Conservation (phyloP, 805 yeast genomes). For the Candida namnaoensis region DNA sequence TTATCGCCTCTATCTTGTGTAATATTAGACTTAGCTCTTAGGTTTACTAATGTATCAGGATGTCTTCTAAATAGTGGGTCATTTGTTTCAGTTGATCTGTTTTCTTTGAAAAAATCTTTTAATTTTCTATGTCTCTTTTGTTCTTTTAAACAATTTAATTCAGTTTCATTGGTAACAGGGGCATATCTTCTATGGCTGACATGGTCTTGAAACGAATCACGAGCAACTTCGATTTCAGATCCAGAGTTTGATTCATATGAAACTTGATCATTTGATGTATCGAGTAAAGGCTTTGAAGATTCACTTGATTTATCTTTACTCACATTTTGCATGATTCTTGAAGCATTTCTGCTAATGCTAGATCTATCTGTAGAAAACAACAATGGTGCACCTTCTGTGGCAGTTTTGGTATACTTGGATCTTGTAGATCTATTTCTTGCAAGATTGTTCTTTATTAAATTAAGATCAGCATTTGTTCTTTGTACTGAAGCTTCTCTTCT, state of each 20-base stretch:
- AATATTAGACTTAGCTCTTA: neutral
- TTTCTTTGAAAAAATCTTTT: neutral
- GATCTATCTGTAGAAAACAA: constrained; percentile 4
- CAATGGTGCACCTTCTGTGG: constrained; percentile 2
- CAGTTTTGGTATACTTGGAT: neutral
- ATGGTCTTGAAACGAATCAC: too few species aligned
- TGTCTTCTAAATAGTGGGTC: neutral
- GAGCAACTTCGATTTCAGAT: too few species aligned
- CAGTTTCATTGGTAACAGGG: constrained; percentile 5
- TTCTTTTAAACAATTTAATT: constrained; percentile 5
- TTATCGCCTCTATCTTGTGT: neutral
- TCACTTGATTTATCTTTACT: neutral
- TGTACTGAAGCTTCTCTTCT: constrained; percentile 1
- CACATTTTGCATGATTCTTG: neutral
- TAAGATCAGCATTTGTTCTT: constrained; percentile 4
- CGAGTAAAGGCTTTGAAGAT: too few species aligned
- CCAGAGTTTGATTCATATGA: too few species aligned
- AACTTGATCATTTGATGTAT: too few species aligned
- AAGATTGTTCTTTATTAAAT: constrained; percentile 3
- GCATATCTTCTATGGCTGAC: neutral
- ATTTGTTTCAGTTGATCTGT: neutral
- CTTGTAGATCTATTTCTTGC: constrained; percentile 7
- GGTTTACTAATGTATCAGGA: too few species aligned
- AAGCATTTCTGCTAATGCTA: neutral
- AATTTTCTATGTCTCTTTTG: neutral